Conservation (phyloP, 768 basidiomycete species). For the Albatrellus ellisii region DNA sequence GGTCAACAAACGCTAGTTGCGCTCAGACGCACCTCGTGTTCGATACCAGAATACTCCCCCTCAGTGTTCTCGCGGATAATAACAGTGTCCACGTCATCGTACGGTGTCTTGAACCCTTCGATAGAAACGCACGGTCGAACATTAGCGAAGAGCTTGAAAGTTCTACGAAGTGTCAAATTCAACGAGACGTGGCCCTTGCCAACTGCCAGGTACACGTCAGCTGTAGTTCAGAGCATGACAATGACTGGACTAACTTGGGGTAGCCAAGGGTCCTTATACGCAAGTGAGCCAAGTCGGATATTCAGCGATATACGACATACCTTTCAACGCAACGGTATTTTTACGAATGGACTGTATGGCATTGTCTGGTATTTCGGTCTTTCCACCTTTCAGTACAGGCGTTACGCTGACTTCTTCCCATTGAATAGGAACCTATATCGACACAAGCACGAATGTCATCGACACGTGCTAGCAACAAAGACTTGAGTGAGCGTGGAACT, state of each 20-base stretch:
- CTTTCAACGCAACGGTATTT: slow-evolving; percentile 97
- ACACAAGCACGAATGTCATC: not conserved
- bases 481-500: slow-evolving; percentile 7
- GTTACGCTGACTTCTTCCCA: slow-evolving; percentile 99
- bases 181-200: slow-evolving; percentile 98
- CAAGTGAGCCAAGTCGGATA: not conserved
- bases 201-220: slow-evolving; percentile 35
- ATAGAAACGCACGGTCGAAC: slow-evolving; percentile 95
- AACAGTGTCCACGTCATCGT: slow-evolving; percentile 96
- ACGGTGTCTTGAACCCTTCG: slow-evolving; percentile 94
- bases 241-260: slow-evolving; percentile 59
- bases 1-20: slow-evolving; percentile 1
- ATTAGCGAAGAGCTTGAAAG: slow-evolving; percentile 97
- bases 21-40: slow-evolving; percentile 68
- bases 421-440: slow-evolving; percentile 78
- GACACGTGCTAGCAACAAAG: not conserved
- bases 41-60: slow-evolving; percentile 99
- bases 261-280: slow-evolving; percentile 79
- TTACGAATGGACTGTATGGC: slow-evolving; percentile 89
- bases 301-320: slow-evolving; percentile 26
- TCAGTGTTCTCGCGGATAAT: slow-evolving; percentile 99
- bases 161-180: slow-evolving; percentile 91
- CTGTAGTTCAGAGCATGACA: not conserved
- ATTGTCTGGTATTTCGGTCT: slow-evolving; percentile 89
- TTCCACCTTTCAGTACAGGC: slow-evolving; percentile 86